Percentiles rank a stretch among this genome's conserved stretches.
phyloP scores from a whole-genome alignment of 2,329 filamentous ascomycete genomes.

The Calonectria pseudoreteaudii region DNA sequence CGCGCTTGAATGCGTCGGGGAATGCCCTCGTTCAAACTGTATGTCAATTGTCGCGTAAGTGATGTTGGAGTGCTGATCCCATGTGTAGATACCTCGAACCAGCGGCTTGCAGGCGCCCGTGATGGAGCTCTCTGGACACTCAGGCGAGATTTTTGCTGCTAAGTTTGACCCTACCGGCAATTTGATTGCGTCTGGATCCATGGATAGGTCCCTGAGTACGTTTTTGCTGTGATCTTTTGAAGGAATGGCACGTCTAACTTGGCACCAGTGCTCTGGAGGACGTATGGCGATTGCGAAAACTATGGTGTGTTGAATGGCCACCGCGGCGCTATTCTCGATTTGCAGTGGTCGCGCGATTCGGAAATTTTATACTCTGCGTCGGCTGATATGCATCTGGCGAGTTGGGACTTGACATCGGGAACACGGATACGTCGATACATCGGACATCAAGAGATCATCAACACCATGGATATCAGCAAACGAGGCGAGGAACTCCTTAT shows the following conservation, averaged over 20 bases:
- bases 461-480: slow-evolving; percentile 87
- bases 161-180: slow-evolving; percentile 91
- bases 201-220: slow-evolving; percentile 91
- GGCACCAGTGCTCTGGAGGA: slow-evolving; percentile 86
- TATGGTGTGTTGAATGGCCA: slow-evolving; percentile 91
- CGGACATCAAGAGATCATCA: slow-evolving; percentile 96
- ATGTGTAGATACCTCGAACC: slow-evolving; percentile 76
- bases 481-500: slow-evolving; percentile 91
- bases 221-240: neutral
- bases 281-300: slow-evolving; percentile 93
- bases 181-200: slow-evolving; percentile 91
- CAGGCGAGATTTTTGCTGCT: slow-evolving; percentile 90
- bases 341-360: slow-evolving; percentile 97
- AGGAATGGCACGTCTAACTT: slow-evolving; percentile 24
- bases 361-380: slow-evolving; percentile 91
- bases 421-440: slow-evolving; percentile 90
- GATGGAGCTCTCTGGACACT: slow-evolving; percentile 88
- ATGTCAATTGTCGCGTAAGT: slow-evolving; percentile 39
- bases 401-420: slow-evolving; percentile 95
- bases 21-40: slow-evolving; percentile 65
- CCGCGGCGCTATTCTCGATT: slow-evolving; percentile 88
- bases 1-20: slow-evolving; percentile 63
- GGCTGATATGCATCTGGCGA: slow-evolving; percentile 91
- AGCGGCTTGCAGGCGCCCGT: slow-evolving; percentile 89
- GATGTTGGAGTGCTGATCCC: neutral